Base-by-base conservation (phyloP, 2,329 filamentous ascomycete species). In the Pleoardoris graminearum region DNA sequence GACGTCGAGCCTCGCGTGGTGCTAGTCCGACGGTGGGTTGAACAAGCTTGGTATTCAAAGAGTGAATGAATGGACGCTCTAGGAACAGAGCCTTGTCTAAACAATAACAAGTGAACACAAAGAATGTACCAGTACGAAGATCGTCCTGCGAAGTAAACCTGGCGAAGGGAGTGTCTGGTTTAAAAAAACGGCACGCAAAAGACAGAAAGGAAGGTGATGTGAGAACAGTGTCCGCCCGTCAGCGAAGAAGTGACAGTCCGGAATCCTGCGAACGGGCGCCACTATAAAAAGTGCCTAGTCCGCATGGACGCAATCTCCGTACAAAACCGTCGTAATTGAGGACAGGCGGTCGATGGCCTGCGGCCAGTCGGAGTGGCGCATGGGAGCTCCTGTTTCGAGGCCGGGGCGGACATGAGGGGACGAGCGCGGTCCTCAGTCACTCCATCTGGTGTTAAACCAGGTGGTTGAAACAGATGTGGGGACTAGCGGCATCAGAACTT, bases 401-500 rank as follows among this genome's bases (percentile, higher is more conserved):
- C 51, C 44, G 54, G 50, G 42, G 50, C 48, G 49, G 53, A 50
- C 54, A 32, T 65, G 60, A 67, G 55, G 70, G 69, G 68, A 63
- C 54, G 55, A 60, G 54, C 50, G 55, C 36, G 52, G 53, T 48
- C 55, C 58, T 62, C 55, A 53, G 57, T 60, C 48, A 53, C 48
- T 48, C 53, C 58, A 48, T 59, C 46, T 61, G 59, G 57, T 65
- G 67, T 71, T 71, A 67, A 63, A 64, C n/a, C n/a, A n/a, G n/a
- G n/a, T n/a, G n/a, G n/a, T n/a, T 62, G 60, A 69, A 66, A 63
- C 65, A 54, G 54, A 25, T 43, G 68, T 71, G 66, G 68, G 60
- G 59, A 58, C 65, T 70, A 68, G 69, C 58, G 51, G 69, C 66
- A 61, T 70, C 66, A 71, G 68, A 62, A 50, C 35, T 51, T 46